A percentile compares a stretch with the other conserved stretches of the same genome.
phyloP scores from a whole-genome alignment of 2,329 filamentous ascomycete genomes.

The Xylaria arbuscula region DNA sequence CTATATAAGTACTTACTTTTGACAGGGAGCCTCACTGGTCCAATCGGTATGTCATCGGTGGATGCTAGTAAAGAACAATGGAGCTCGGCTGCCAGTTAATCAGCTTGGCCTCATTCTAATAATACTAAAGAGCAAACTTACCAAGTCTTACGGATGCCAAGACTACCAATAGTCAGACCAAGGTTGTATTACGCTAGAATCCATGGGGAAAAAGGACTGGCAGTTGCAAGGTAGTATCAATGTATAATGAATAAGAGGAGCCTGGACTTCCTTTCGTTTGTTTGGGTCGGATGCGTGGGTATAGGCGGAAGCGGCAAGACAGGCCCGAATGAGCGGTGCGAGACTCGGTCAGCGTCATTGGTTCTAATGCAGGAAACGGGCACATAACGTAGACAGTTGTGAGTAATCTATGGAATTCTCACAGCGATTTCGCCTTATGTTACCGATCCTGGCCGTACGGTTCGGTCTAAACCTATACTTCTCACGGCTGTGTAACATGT shows the following conservation, averaged over 20 bases:
- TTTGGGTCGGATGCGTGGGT: constrained; percentile 18
- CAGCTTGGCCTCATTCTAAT: constrained; percentile 17
- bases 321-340: constrained; percentile 4
- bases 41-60: neutral
- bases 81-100: constrained; percentile 8
- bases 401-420: constrained; percentile 12
- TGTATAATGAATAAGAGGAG: constrained; percentile 2
- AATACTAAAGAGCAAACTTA: constrained; percentile 6
- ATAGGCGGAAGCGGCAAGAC: constrained; percentile 24
- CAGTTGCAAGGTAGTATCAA: constrained; percentile 11
- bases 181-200: constrained; percentile 7
- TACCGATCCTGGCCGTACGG: constrained; percentile 22
- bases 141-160: neutral
- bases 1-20: neutral
- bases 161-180: constrained; percentile 13
- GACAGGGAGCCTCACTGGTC: neutral
- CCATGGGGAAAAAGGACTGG: constrained; percentile 3
- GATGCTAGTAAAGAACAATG: neutral
- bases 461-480: constrained; percentile 9
- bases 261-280: neutral
- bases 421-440: constrained; percentile 32
- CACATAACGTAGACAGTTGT: neutral
- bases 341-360: constrained; percentile 24
- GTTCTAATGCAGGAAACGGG: neutral
- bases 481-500: constrained; percentile 30